A percentile compares a stretch with the other conserved stretches of the same genome.
These are phyloP conservation scores for Ceriops decandra DNA, from an alignment of 345 rosid genomes.

Conservation along the genomic window DNA sequence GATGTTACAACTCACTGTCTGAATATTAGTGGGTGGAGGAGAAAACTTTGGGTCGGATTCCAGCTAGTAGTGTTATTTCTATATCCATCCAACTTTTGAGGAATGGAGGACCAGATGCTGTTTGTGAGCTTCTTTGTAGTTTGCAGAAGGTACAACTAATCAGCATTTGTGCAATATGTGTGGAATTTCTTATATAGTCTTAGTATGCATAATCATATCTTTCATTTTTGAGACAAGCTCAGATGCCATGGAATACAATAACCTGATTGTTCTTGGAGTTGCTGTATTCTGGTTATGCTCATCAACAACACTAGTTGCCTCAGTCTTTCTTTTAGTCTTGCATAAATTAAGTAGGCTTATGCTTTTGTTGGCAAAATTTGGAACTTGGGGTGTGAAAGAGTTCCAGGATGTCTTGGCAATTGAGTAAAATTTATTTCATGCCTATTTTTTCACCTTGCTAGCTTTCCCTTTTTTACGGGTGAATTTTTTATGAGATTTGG, in stretches of 20 bases:
- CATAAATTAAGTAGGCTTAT: too few relatives aligned
- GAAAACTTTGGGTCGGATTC: slow-evolving; percentile 67
- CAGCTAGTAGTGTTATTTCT: slow-evolving; percentile 64
- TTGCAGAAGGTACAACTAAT: slow-evolving; percentile 61
- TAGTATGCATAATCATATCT: background rate
- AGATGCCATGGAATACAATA: background rate
- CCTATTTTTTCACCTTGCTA: too few relatives aligned
- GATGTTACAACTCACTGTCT: slow-evolving; percentile 11
- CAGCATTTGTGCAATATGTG: background rate
- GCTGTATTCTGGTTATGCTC: background rate
- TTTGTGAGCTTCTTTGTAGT: slow-evolving; percentile 68
- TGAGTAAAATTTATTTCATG: too few relatives aligned
- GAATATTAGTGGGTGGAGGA: slow-evolving; percentile 86
- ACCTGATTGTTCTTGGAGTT: background rate
- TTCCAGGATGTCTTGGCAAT: too few relatives aligned
- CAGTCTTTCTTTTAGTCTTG: background rate
- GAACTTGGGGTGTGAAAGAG: too few relatives aligned
- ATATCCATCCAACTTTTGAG: slow-evolving; percentile 75
- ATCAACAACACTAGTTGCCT: background rate
- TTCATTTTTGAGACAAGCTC: background rate
- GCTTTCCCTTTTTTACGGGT: too few relatives aligned
- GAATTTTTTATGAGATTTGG: too few relatives aligned
- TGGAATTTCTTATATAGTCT: slow-evolving; percentile 2
- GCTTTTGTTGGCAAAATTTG: too few relatives aligned
- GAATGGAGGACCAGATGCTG: slow-evolving; percentile 90